Conservation (phyloP, 1,139 yeast genomes). For the Candida glucosophila region DNA sequence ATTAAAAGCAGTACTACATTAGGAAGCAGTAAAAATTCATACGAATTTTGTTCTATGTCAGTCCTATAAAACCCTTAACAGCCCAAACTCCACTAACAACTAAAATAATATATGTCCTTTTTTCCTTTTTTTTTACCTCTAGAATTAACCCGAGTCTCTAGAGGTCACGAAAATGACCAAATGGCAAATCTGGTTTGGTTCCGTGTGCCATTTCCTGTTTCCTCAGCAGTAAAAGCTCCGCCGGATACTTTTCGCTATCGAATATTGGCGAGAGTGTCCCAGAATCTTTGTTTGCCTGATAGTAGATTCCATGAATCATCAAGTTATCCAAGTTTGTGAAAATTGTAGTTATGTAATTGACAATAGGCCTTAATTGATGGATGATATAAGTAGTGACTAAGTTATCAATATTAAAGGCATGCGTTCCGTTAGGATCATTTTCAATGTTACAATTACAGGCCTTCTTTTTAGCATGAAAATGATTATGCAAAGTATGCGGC, state of each 20-base stretch:
- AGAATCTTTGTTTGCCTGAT: constrained; percentile 10
- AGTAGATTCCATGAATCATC: constrained; percentile 33
- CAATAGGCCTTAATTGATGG: constrained; percentile 28
- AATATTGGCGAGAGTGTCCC: constrained; percentile 17
- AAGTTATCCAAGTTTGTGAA: constrained; percentile 19
- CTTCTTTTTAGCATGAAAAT: constrained; percentile 15
- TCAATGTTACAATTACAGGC: constrained; percentile 17
- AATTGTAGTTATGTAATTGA: constrained; percentile 16
- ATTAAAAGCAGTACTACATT: too few species aligned
- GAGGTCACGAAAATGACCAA: too few species aligned
- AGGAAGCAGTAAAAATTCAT: too few species aligned
- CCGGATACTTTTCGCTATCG: constrained; percentile 22
- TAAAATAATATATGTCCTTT: too few species aligned
- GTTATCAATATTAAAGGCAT: constrained; percentile 20
- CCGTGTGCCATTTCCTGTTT: constrained; percentile 7
- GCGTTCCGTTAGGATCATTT: constrained; percentile 17
- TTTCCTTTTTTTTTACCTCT: too few species aligned
- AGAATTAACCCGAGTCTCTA: too few species aligned
- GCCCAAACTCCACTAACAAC: too few species aligned
- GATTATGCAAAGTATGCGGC: constrained; percentile 28
- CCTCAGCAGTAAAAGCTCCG: constrained; percentile 8
- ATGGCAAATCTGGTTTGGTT: constrained; percentile 9
- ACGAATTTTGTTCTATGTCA: too few species aligned
- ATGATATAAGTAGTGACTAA: constrained; percentile 28
- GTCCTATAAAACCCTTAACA: too few species aligned